These are phyloP conservation scores for Sergeia podlipaevii DNA, from an alignment of 208 protist species.

Conservation along the genomic window DNA sequence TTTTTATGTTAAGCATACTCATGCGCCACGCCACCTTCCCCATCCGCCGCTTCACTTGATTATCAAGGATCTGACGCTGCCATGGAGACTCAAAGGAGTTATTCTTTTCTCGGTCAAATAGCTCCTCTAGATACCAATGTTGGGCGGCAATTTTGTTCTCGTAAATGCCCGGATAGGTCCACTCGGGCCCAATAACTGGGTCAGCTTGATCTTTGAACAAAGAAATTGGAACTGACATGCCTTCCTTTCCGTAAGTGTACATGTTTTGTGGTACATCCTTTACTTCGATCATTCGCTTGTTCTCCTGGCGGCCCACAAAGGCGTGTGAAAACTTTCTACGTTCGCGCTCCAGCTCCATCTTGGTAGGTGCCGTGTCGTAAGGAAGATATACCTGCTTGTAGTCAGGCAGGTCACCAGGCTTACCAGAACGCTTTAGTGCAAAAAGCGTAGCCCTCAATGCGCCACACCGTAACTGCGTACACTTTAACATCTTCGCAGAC, in stretches of 20 bases:
- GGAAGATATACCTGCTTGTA: conserved; percentile 90
- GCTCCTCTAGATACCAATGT: conserved; percentile 79
- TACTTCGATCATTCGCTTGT: conserved; percentile 74
- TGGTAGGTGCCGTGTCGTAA: conserved; percentile 76
- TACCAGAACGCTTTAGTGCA: conserved; percentile 68
- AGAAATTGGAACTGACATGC: conserved; percentile 88
- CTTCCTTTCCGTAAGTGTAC: conserved; percentile 91
- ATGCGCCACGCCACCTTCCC: conserved; percentile 72
- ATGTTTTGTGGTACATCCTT: conserved; percentile 89
- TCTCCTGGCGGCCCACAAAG: conserved; percentile 66
- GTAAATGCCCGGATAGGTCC: conserved; percentile 90
- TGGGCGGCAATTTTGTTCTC: conserved; percentile 88
- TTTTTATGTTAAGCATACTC: conserved; percentile 74
- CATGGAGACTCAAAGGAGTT: conserved; percentile 78
- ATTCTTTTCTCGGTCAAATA: conserved; percentile 70
- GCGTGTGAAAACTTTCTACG: conserved; percentile 66
- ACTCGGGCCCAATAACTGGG: conserved; percentile 87
- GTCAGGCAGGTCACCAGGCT: conserved; percentile 64
- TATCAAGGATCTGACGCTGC: conserved; percentile 79
- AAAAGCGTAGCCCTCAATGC: conserved; percentile 18
- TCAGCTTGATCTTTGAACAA: conserved; percentile 90
- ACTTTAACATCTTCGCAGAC: too few relatives aligned
- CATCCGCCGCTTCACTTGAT: conserved; percentile 74
- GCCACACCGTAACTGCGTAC: not conserved
- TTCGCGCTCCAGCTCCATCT: conserved; percentile 74